Conservation (phyloP, 495 filamentous ascomycete species). For the Durotheca rogersii region DNA sequence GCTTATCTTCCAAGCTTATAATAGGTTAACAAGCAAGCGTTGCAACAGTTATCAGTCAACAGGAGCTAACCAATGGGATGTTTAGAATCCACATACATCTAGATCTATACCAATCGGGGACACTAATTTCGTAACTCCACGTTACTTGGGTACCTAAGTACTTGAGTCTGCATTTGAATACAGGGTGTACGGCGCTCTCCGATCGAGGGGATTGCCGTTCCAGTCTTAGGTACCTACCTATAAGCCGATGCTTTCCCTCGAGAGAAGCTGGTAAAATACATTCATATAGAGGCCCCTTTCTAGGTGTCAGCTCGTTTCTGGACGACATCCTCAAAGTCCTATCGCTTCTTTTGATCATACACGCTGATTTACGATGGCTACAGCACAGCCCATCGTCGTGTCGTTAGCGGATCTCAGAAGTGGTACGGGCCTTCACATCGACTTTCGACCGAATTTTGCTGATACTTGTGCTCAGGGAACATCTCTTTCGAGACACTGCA, state of each 20-base stretch:
- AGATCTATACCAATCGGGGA: no score
- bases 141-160: no score
- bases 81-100: no score
- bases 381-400: conserved; percentile 51
- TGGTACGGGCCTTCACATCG: conserved; percentile 33
- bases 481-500: conserved; percentile 73
- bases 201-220: not conserved
- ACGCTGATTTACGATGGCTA: conserved; percentile 14
- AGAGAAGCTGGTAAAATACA: conserved; percentile 15
- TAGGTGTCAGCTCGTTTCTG: no score
- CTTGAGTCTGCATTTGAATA: no score
- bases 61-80: no score
- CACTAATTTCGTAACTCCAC: no score
- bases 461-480: conserved; percentile 52
- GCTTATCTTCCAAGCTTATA: no score
- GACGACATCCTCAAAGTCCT: not conserved
- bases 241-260: conserved; percentile 28
- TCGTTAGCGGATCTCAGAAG: conserved; percentile 54
- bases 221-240: not conserved
- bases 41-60: no score
- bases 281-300: not conserved
- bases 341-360: not conserved
- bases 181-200: conserved; percentile 16
- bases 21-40: no score
- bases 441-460: not conserved